A percentile compares a stretch with the other conserved stretches of the same genome.
Evolutionary conservation across 495 filamentous ascomycete genomes (phyloP).

Genomic region (Letharia columbiana): DNA sequence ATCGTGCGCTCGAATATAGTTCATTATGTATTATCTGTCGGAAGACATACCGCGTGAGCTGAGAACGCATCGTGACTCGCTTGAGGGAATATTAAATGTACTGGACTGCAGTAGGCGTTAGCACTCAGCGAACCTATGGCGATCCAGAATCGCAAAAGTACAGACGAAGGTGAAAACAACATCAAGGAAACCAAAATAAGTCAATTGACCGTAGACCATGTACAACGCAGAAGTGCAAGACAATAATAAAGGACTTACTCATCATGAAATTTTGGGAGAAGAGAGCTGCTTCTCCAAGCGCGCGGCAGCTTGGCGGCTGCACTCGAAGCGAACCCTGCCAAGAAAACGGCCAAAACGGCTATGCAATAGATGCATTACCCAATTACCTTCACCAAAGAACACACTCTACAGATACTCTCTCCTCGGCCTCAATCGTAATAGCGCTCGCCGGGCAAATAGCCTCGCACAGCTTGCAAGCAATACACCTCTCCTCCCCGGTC

Average conservation of each 20-base stretch:
- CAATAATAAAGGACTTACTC: background rate
- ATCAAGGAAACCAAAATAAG: background rate
- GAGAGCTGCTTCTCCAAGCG: background rate
- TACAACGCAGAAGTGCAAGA: background rate
- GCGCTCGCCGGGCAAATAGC: conserved; percentile 94
- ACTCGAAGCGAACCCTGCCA: too few relatives aligned
- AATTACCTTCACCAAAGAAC: too few relatives aligned
- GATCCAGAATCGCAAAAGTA: background rate
- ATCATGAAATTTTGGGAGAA: background rate
- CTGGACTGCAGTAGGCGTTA: background rate
- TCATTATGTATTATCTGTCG: conserved; percentile 59
- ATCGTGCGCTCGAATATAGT: conserved; percentile 27
- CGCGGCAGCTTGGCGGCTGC: background rate
- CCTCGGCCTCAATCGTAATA: conserved; percentile 97
- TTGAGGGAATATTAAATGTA: background rate
- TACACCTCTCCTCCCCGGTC: conserved; percentile 95
- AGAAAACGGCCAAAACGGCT: too few relatives aligned
- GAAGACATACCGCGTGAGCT: conserved; percentile 68
- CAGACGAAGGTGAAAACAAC: background rate
- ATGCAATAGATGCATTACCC: too few relatives aligned
- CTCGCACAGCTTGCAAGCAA: conserved; percentile 98
- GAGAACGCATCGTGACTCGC: conserved; percentile 63
- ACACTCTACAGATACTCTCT: conserved; percentile 47
- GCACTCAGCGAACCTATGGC: background rate
- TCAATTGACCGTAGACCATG: background rate